Conservation (phyloP, 2,329 filamentous ascomycete genomes). For the Parastagonospora nodorum region DNA sequence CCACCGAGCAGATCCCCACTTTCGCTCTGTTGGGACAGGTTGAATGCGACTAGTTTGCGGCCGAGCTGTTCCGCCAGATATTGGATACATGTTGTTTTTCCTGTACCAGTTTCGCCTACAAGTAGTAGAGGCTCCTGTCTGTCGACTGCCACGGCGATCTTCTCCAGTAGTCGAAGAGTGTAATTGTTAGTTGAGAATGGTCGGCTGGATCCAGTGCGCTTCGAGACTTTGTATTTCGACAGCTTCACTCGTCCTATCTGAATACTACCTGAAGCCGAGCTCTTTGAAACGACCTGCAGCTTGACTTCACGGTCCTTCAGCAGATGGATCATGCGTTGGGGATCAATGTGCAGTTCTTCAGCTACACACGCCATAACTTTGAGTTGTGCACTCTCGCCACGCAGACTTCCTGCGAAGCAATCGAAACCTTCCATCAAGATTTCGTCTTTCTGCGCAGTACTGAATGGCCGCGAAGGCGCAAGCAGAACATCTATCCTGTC, state of each 20-base stretch:
- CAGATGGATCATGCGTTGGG: conserved; percentile 79
- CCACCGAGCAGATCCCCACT: conserved; percentile 93
- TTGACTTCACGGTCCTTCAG: conserved; percentile 74
- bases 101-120: conserved; percentile 98
- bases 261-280: conserved; percentile 30
- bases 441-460: conserved; percentile 73
- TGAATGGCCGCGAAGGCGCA: conserved; percentile 63
- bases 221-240: conserved; percentile 50
- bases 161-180: conserved; percentile 82
- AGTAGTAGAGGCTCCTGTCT: conserved; percentile 88
- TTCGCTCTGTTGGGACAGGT: conserved; percentile 97
- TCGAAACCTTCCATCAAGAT: conserved; percentile 95
- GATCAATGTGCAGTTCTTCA: conserved; percentile 84
- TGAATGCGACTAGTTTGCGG: conserved; percentile 88
- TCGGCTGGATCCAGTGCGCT: conserved; percentile 41
- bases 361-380: conserved; percentile 73
- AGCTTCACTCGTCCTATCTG: conserved; percentile 51
- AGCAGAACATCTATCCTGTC: conserved; percentile 73
- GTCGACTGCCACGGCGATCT: conserved; percentile 81
- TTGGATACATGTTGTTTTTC: conserved; percentile 96
- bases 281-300: conserved; percentile 50
- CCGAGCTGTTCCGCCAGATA: conserved; percentile 84
- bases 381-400: conserved; percentile 65
- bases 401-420: conserved; percentile 84
- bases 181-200: conserved; percentile 90